phyloP scores from a whole-genome alignment of 2,329 filamentous ascomycete species.

The Beauveria australis region DNA sequence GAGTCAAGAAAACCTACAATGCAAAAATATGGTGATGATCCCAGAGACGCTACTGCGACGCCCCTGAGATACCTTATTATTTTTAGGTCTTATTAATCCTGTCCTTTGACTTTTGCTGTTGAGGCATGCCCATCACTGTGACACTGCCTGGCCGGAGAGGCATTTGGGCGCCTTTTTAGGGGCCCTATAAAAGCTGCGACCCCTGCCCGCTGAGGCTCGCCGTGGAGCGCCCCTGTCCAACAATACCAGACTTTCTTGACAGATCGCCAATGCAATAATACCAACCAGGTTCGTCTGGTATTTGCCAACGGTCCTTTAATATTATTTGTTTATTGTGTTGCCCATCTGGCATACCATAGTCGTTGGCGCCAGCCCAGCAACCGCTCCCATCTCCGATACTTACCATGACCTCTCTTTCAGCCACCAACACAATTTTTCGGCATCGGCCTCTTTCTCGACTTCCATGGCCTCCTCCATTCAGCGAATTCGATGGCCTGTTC shows the following conservation, averaged over 20 bases:
- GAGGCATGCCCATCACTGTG: neutral
- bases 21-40: neutral
- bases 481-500: neutral
- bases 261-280: neutral
- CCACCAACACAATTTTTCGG: neutral
- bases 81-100: neutral
- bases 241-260: neutral
- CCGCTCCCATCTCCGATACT: neutral
- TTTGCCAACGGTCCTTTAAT: neutral
- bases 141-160: too few relatives aligned
- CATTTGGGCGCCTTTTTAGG: too few relatives aligned
- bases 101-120: neutral
- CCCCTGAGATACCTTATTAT: neutral
- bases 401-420: neutral
- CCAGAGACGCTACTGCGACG: too few relatives aligned
- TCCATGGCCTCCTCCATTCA: neutral
- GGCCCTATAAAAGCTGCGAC: too few relatives aligned
- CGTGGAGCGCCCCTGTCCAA: neutral
- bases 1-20: neutral
- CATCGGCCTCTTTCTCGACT: neutral
- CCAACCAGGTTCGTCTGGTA: neutral
- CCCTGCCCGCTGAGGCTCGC: neutral
- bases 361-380: neutral
- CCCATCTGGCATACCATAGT: too few relatives aligned
- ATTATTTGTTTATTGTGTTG: neutral